Evolutionary conservation across 306 rosid species (phyloP), one percentile per base, ranked within the genome.

Genomic region (Oemleria cerasiformis): DNA sequence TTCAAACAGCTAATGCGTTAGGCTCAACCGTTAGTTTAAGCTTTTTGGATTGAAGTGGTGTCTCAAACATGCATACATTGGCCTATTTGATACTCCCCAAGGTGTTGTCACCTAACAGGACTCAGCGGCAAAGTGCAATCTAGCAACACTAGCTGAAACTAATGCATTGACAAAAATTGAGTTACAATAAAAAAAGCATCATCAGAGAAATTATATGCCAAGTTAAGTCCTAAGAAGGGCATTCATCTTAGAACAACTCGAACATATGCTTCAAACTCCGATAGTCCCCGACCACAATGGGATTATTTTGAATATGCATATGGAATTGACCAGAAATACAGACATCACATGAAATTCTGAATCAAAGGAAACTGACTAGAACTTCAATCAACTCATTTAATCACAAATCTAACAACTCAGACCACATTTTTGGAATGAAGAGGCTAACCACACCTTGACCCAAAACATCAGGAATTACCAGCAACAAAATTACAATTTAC

Each of bases 321-420:
- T 3, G 15, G 7, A 59, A 20, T 19, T 40, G 13, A 55, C 66
- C 21, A 10, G 58, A 50, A 25, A 48, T 71, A 21, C 13, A 23
- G 71, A 56, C 6, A 55, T 43, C 64, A 67, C 55, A 15, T n/a
- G 39, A 71, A 57, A 60, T 57, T n/a, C 36, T 2, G 25, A 30
- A 9, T n/a, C 21, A 48, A 39, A n/a, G 20, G 6, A 62, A 61
- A 39, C 48, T 34, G 0, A 17, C 14, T 9, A 5, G 8, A 16
- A 56, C 12, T 70, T 15, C 34, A 56, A 17, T 40, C 0, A 23
- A 42, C 54, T 8, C 44, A 56, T 19, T 54, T 30, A n/a, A 41
- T 16, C 3, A 6, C 25, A 57, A 56, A 68, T 9, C 23, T 14
- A 41, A 16, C 25, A 67, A 17, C 59, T 49, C 44, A 17, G 34